phyloP scores from a whole-genome alignment of 225 moss, liverwort and hornwort species.

The Polytrichum commune region DNA sequence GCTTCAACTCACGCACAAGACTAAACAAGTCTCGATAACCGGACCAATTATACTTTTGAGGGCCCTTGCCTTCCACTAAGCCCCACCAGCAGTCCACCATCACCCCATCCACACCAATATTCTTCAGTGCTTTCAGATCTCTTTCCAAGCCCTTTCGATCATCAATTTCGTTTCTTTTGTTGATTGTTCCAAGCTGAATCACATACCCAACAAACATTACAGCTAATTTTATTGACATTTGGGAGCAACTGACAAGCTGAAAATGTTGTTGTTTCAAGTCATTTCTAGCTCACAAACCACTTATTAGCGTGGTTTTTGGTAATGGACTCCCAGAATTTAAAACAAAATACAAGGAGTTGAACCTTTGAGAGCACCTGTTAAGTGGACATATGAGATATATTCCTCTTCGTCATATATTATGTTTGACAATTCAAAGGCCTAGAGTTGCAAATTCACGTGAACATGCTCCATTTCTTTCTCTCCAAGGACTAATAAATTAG shows the following conservation, averaged over 20 bases:
- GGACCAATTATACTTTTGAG: slow-evolving; percentile 62
- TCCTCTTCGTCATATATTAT: no score
- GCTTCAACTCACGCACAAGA: slow-evolving; percentile 45
- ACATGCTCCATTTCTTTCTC: no score
- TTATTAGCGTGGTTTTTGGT: no score
- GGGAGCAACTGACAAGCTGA: background rate
- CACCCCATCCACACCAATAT: slow-evolving; percentile 68
- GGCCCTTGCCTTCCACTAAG: slow-evolving; percentile 59
- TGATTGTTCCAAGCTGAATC: slow-evolving; percentile 67
- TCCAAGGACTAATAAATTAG: no score
- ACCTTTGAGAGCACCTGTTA: no score
- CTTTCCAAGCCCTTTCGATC: slow-evolving; percentile 45
- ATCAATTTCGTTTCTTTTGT: slow-evolving; percentile 51
- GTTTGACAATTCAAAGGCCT: no score
- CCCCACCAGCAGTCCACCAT: slow-evolving; percentile 88
- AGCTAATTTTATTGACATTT: background rate
- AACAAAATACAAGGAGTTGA: no score
- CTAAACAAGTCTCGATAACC: slow-evolving; percentile 53
- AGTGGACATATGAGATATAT: no score
- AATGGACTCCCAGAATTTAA: no score
- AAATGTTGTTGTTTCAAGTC: background rate
- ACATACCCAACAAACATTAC: slow-evolving; percentile 3
- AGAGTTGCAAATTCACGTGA: no score
- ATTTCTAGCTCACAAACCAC: no score
- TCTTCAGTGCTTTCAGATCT: slow-evolving; percentile 53